These are phyloP conservation scores for Metschnikowia bowlesiae DNA, from an alignment of 805 yeast species.

Conservation along the genomic window DNA sequence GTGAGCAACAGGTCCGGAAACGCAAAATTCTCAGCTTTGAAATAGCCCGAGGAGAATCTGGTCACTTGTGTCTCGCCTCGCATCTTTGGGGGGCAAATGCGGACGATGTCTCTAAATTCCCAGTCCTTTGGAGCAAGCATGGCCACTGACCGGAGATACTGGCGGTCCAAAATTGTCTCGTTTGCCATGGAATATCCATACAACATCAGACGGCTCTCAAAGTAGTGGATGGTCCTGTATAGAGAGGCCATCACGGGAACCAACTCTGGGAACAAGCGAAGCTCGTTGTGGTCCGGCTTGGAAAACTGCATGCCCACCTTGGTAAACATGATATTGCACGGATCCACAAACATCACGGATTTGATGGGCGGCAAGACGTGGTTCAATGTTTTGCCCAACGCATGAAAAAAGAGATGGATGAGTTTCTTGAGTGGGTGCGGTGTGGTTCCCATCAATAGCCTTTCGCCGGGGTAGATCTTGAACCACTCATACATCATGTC, in stretches of 20 bases:
- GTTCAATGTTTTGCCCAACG: slow-evolving; percentile 31
- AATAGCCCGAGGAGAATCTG: slow-evolving; percentile 6
- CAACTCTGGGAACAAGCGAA: slow-evolving; percentile 16
- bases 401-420: slow-evolving; percentile 31
- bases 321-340: slow-evolving; percentile 30
- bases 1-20: slow-evolving; percentile 15
- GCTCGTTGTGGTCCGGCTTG: slow-evolving; percentile 16
- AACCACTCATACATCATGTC: slow-evolving; percentile 35
- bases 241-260: slow-evolving; percentile 22
- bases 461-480: slow-evolving; percentile 30
- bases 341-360: slow-evolving; percentile 31
- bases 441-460: slow-evolving; percentile 24
- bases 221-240: slow-evolving; percentile 29
- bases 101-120: slow-evolving; percentile 16
- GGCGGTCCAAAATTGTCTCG: slow-evolving; percentile 20
- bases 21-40: slow-evolving; percentile 17
- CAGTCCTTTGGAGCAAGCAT: slow-evolving; percentile 7
- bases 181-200: slow-evolving; percentile 23
- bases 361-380: slow-evolving; percentile 34
- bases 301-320: slow-evolving; percentile 25
- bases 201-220: slow-evolving; percentile 28
- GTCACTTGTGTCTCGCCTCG: slow-evolving; percentile 12
- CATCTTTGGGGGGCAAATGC: slow-evolving; percentile 17
- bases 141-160: slow-evolving; percentile 14
- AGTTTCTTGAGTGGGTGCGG: slow-evolving; percentile 29